Evolutionary conservation across 2,329 filamentous ascomycete species (phyloP).

Genomic region (Claviceps maximensis): DNA sequence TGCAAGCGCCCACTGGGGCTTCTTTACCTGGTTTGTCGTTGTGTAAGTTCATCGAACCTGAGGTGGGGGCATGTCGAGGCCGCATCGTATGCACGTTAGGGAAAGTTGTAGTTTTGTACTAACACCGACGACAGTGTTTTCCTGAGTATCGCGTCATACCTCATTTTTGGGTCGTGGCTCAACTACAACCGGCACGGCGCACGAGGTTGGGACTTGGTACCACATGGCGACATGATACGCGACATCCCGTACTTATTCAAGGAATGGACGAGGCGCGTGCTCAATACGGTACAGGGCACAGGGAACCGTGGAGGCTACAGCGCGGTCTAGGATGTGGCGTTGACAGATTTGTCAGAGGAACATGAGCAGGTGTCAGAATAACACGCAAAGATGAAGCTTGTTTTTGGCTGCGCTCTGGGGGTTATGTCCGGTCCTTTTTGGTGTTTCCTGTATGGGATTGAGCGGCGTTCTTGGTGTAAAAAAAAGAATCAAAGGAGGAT

Average conservation of each 20-base stretch:
- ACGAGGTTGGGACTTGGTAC: conserved; percentile 85
- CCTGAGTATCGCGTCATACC: conserved; percentile 71
- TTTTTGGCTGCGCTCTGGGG: neutral
- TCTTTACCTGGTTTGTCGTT: conserved; percentile 95
- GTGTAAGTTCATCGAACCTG: conserved; percentile 48
- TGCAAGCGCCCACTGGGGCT: conserved; percentile 60
- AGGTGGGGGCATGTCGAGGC: neutral
- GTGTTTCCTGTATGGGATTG: neutral
- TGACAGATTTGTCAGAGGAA: neutral
- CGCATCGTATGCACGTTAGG: too few relatives aligned
- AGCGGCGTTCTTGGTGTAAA: conserved; percentile 16
- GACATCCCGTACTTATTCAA: conserved; percentile 87
- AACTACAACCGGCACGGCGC: conserved; percentile 97
- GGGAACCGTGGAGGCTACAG: conserved; percentile 86
- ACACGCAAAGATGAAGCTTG: neutral
- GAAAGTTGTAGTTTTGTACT: neutral
- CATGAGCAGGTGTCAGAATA: neutral
- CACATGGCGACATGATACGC: conserved; percentile 82
- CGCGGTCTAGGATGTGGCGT: conserved; percentile 50
- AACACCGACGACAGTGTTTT: conserved; percentile 48
- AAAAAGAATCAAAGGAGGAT: conserved; percentile 5
- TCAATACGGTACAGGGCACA: conserved; percentile 73
- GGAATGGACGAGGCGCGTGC: conserved; percentile 68
- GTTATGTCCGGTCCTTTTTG: neutral
- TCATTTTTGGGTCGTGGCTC: conserved; percentile 97